Evolutionary conservation across 805 yeast species (phyloP), one percentile per base, ranked within the genome.

Genomic region (Zygosaccharomyces bisporus): DNA sequence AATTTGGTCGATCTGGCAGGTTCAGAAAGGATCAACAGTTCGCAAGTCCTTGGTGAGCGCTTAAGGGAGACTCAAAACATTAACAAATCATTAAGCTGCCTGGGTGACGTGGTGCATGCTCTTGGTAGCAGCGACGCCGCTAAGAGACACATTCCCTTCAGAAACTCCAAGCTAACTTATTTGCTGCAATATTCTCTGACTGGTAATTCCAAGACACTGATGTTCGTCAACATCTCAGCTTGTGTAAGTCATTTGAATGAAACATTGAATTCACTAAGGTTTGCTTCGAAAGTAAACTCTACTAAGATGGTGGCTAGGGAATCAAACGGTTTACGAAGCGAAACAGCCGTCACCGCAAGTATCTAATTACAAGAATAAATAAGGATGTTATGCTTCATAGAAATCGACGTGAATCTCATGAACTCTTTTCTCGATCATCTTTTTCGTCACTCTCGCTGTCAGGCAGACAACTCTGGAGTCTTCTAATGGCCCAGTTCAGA

Each of bases 1-100:
- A 90, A 91, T 57, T 68, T 91, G 43, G 80, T 93, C 39, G 99
- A 91, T 66, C 70, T 91, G 44, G 99, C 99, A 0, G 99, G 99
- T 2, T 87, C 96, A 0, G 99, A 91, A 67, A 72, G 98, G 45
- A 70, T 90, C 12, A 64, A 81, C 7, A 73, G 77, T 13, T 85
- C 96, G 0, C 85, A 81, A 56, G 95, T 80, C 0, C 75, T 77
- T 1, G 97, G 97, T 0, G 86, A 81, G 9, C 67, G 97, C 39
- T 68, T 91, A 20, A 77, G 77, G 51, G 99, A 91, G 63, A 90
- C 98, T 0, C 91, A 85, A 56, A 78, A 89, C 6, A 91, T 91
- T 46, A 91, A 91, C 66, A 85, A 80, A 61, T 88, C 96, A 6
- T 71, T 91, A 38, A 86, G 96, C 51, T 76, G 90, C 44, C 71